phyloP scores from a whole-genome alignment of 2,329 filamentous ascomycete species.

The Fusarium pilosicola region DNA sequence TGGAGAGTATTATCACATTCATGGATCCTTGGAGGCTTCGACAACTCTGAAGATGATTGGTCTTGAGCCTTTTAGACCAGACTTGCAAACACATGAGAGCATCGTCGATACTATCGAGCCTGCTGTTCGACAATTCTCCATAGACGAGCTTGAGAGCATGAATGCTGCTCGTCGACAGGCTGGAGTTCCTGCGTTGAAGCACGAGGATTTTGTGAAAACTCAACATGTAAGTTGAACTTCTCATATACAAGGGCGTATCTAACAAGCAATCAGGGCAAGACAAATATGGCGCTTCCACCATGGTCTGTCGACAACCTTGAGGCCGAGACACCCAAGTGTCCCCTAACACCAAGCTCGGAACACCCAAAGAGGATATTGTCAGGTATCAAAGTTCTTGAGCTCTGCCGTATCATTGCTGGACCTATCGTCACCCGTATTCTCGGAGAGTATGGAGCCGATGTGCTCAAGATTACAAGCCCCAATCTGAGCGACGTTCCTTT shows the following conservation, averaged over 20 bases:
- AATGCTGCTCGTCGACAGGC: conserved; percentile 68
- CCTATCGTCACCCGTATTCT: conserved; percentile 77
- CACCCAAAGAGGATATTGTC: conserved; percentile 52
- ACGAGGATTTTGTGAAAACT: conserved; percentile 67
- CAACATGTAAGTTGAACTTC: conserved; percentile 47
- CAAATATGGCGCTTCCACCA: conserved; percentile 54
- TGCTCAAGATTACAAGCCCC: conserved; percentile 76
- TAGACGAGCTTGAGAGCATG: conserved; percentile 65
- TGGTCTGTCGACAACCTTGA: conserved; percentile 64
- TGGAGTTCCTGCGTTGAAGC: conserved; percentile 67
- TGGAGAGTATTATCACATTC: conserved; percentile 78
- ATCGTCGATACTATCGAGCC: conserved; percentile 69
- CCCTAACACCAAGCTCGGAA: conserved; percentile 45
- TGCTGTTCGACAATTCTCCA: conserved; percentile 65
- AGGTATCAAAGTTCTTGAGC: conserved; percentile 77
- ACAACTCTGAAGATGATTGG: conserved; percentile 77
- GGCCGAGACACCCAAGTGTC: conserved; percentile 57
- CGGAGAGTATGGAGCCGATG: conserved; percentile 79
- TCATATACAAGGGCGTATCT: not conserved
- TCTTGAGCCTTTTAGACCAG: conserved; percentile 68
- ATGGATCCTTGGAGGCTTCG: conserved; percentile 77
- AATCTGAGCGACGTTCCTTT: conserved; percentile 76
- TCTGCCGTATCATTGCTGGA: conserved; percentile 80
- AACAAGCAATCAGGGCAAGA: conserved; percentile 54
- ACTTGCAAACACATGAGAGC: conserved; percentile 67